A percentile compares a stretch with the other conserved stretches of the same genome.
Evolutionary conservation across 2,329 filamentous ascomycete species (phyloP).

Genomic region (Pseudogymnoascus sp.): DNA sequence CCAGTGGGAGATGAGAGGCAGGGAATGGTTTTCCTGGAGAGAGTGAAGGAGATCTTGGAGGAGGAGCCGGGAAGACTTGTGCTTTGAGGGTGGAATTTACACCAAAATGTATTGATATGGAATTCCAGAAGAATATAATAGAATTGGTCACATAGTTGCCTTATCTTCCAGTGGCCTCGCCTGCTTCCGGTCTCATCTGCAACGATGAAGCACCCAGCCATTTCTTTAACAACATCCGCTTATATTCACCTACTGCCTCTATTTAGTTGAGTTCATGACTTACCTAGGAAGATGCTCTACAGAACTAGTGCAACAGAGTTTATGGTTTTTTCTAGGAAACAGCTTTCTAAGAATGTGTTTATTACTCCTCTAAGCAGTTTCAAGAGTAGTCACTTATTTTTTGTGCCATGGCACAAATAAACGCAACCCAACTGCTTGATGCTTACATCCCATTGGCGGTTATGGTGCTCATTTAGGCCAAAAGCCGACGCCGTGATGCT

Average conservation of each 20-base stretch:
- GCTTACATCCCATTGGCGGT: neutral
- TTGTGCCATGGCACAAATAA: neutral
- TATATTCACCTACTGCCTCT: too few species aligned
- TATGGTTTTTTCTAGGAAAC: neutral
- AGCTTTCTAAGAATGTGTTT: neutral
- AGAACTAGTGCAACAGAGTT: neutral
- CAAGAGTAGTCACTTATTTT: neutral
- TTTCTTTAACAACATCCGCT: neutral
- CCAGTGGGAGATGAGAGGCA: slow-evolving; percentile 72
- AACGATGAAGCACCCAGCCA: neutral
- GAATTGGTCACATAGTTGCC: neutral
- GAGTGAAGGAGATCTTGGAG: slow-evolving; percentile 77
- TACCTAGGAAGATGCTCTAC: neutral
- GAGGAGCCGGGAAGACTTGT: slow-evolving; percentile 70
- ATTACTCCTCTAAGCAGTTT: neutral
- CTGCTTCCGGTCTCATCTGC: neutral
- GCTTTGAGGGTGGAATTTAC: slow-evolving; percentile 33
- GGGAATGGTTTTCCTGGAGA: slow-evolving; percentile 73
- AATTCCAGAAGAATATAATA: slow-evolving; percentile 5
- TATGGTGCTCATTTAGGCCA: too few species aligned
- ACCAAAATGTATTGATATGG: slow-evolving; percentile 1
- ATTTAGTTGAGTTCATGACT: neutral
- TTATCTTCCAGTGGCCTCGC: neutral
- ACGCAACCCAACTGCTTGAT: neutral
- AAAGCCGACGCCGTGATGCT: too few species aligned